Percentiles rank a stretch among this genome's conserved stretches.
Evolutionary conservation across 306 rosid species (phyloP).

Genomic region (Casuarina glauca): DNA sequence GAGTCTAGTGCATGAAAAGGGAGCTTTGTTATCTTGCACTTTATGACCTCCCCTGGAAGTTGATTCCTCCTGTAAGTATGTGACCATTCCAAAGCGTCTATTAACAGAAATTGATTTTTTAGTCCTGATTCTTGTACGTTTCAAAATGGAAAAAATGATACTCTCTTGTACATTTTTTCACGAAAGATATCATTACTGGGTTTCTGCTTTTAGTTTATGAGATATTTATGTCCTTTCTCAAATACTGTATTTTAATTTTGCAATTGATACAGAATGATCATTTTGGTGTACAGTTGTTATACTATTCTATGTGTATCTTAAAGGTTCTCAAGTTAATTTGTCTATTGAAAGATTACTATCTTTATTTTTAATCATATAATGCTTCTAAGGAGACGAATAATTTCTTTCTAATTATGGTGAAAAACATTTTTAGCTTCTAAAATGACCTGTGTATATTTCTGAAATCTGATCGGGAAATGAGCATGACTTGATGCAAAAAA

Average conservation of each 20-base stretch:
- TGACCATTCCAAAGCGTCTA: slow-evolving; percentile 28
- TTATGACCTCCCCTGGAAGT: slow-evolving; percentile 51
- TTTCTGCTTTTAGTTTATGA: slow-evolving; percentile 25
- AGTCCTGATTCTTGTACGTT: slow-evolving; percentile 31
- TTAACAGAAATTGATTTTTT: slow-evolving; percentile 37
- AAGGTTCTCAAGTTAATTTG: slow-evolving; percentile 6
- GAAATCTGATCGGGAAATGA: not conserved
- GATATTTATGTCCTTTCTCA: slow-evolving; percentile 30
- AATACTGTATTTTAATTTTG: slow-evolving; percentile 33
- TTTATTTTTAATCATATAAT: not conserved
- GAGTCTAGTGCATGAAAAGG: slow-evolving; percentile 68
- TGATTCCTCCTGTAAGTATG: slow-evolving; percentile 32
- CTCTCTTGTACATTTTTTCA: slow-evolving; percentile 58
- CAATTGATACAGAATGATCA: slow-evolving; percentile 36
- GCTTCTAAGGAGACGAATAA: not conserved
- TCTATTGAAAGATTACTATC: not conserved
- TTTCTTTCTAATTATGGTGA: not conserved
- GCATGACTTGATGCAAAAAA: not conserved
- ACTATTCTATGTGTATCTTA: slow-evolving; percentile 34
- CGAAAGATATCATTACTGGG: slow-evolving; percentile 23
- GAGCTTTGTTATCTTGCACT: slow-evolving; percentile 44
- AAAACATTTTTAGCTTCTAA: not conserved
- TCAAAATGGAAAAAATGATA: slow-evolving; percentile 30
- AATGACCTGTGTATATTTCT: too few species aligned
- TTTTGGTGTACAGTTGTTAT: slow-evolving; percentile 51